phyloP scores from a whole-genome alignment of 129 eudicot genomes.

The Saposhnikovia divaricata region DNA sequence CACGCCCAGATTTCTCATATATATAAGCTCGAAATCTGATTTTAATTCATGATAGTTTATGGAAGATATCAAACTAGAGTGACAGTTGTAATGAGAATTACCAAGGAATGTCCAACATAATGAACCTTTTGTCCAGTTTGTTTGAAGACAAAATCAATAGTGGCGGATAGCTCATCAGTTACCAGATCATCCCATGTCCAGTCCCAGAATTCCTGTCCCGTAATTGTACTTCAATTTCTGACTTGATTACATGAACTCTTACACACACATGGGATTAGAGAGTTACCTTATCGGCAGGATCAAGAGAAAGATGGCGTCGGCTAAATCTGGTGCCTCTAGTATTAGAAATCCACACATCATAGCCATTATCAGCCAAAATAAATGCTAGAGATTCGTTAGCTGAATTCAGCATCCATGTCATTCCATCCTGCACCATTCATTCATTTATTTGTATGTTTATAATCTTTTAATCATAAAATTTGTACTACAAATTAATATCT shows the following conservation, averaged over 20 bases:
- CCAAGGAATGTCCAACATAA: constrained; percentile 80
- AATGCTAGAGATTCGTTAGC: constrained; percentile 67
- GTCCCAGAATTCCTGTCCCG: constrained; percentile 65
- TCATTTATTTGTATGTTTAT: neutral
- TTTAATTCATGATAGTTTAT: neutral
- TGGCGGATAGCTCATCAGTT: constrained; percentile 59
- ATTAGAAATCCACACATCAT: constrained; percentile 88
- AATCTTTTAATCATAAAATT: neutral
- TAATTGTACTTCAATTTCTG: neutral
- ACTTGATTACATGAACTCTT: neutral
- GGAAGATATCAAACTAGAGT: too few species aligned
- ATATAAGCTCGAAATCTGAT: too few species aligned
- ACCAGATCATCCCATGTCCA: constrained; percentile 98
- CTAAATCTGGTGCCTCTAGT: constrained; percentile 78
- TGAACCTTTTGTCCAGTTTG: constrained; percentile 70
- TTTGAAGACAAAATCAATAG: constrained; percentile 40
- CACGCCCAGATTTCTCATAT: neutral
- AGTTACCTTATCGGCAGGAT: constrained; percentile 41
- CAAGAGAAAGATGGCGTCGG: constrained; percentile 51
- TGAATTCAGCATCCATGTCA: constrained; percentile 72
- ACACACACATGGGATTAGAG: neutral
- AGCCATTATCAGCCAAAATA: constrained; percentile 79
- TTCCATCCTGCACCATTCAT: constrained; percentile 55
- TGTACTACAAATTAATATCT: too few species aligned
- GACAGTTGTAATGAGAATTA: constrained; percentile 7